Percentiles rank a stretch among this genome's conserved stretches.
Conservation (phyloP, 2,329 filamentous ascomycete species). For the Nemania diffusa region DNA sequence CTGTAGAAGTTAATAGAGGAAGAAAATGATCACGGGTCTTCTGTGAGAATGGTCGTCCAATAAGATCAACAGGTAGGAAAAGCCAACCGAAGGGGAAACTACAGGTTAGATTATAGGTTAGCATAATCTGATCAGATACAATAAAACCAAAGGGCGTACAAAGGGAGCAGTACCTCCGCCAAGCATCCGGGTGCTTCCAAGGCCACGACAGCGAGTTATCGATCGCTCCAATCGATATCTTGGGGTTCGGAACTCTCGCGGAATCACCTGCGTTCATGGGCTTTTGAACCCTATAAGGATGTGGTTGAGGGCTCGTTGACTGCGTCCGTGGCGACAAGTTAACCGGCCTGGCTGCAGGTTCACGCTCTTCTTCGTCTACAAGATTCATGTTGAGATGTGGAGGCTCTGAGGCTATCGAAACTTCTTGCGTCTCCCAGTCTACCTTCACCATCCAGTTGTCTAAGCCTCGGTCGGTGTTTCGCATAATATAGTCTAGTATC, state of each 20-base stretch:
- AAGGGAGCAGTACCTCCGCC: constrained; percentile 61
- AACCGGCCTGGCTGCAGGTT: constrained; percentile 71
- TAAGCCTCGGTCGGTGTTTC: constrained; percentile 94
- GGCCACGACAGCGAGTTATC: constrained; percentile 99
- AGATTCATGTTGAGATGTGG: constrained; percentile 72
- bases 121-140: constrained; percentile 25
- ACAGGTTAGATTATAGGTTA: constrained; percentile 46
- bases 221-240: constrained; percentile 87
- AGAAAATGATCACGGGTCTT: constrained; percentile 94
- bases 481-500: constrained; percentile 98
- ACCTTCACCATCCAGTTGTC: constrained; percentile 99
- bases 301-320: constrained; percentile 57
- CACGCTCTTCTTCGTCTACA: constrained; percentile 55
- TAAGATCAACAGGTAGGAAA: constrained; percentile 94
- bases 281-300: constrained; percentile 81
- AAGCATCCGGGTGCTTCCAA: constrained; percentile 97
- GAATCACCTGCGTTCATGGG: constrained; percentile 81
- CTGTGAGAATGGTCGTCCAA: constrained; percentile 94
- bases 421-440: constrained; percentile 83
- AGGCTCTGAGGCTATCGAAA: constrained; percentile 87
- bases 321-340: constrained; percentile 57
- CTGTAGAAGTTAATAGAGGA: constrained; percentile 91
- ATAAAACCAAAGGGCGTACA: too few relatives aligned
- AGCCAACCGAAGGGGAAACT: constrained; percentile 99
- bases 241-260: constrained; percentile 60